phyloP scores from a whole-genome alignment of 2,329 filamentous ascomycete species.

The Helotiales sp. region DNA sequence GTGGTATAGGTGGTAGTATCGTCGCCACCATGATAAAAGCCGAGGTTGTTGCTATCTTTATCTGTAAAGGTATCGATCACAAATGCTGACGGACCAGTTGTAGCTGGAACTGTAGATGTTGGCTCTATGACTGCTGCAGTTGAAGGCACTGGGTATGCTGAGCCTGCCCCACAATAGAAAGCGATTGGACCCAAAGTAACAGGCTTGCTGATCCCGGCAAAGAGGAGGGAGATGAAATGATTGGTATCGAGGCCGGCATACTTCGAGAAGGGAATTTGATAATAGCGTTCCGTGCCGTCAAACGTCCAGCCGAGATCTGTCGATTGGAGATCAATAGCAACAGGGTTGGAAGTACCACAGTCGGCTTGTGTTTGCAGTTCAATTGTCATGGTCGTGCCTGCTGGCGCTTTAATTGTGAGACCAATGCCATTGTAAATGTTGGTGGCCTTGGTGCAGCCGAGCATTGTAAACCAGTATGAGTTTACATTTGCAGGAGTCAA shows the following conservation, averaged over 20 bases:
- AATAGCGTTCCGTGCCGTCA: conserved; percentile 59
- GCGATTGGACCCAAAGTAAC: conserved; percentile 56
- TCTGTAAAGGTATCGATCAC: conserved; percentile 63
- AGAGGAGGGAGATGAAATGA: conserved; percentile 53
- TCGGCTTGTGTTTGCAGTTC: conserved; percentile 49
- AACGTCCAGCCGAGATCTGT: conserved; percentile 58
- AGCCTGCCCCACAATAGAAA: conserved; percentile 56
- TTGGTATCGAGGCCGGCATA: conserved; percentile 50
- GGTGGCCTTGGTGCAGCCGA: conserved; percentile 52
- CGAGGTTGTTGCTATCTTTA: conserved; percentile 55
- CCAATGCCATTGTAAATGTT: conserved; percentile 55
- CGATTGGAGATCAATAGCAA: conserved; percentile 34
- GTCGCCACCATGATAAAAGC: conserved; percentile 66
- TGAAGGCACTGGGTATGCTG: conserved; percentile 49
- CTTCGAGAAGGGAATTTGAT: conserved; percentile 55
- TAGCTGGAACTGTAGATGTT: conserved; percentile 50
- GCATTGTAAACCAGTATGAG: conserved; percentile 59
- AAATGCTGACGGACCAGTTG: conserved; percentile 47
- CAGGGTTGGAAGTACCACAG: conserved; percentile 39
- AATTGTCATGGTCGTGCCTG: conserved; percentile 51
- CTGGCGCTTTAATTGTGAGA: conserved; percentile 53
- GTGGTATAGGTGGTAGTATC: conserved; percentile 56
- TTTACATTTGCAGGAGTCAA: conserved; percentile 48
- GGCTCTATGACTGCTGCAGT: conserved; percentile 42
- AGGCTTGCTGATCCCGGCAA: conserved; percentile 46